A percentile compares a stretch with the other conserved stretches of the same genome.
Evolutionary conservation across 106 monocot genomes (phyloP).

Genomic region (Phalaenopsis equestris): DNA sequence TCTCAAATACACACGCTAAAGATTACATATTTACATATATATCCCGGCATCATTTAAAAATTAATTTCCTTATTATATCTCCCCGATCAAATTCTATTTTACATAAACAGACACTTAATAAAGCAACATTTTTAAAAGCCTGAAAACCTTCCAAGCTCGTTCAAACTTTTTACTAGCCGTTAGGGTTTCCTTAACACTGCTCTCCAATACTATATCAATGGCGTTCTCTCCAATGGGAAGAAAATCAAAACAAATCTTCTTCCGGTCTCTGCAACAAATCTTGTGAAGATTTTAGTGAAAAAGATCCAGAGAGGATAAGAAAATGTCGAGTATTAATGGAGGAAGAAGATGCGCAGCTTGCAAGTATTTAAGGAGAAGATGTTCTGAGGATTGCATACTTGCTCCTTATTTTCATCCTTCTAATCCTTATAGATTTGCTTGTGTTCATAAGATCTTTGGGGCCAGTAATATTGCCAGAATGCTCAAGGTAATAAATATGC

Average conservation of each 20-base stretch:
- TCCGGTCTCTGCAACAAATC: not conserved
- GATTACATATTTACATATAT: no score
- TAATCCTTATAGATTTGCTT: slow-evolving; percentile 40
- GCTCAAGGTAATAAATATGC: slow-evolving; percentile 28
- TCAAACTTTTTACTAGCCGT: slow-evolving; percentile 7
- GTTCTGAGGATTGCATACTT: slow-evolving; percentile 48
- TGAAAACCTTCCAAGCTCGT: not conserved
- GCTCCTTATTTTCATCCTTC: slow-evolving; percentile 48
- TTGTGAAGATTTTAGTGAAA: not conserved
- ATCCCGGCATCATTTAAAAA: no score
- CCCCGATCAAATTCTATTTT: no score
- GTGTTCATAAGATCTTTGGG: slow-evolving; percentile 56
- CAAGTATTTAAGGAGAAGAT: slow-evolving; percentile 45
- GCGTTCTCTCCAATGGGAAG: not conserved
- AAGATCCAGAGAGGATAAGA: not conserved
- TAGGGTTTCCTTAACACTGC: not conserved
- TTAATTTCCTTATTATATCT: no score
- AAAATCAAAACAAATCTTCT: slow-evolving; percentile 1
- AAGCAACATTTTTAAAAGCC: no score
- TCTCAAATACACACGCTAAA: no score
- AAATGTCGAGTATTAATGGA: slow-evolving; percentile 6
- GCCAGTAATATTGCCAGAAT: slow-evolving; percentile 47
- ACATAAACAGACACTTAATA: no score
- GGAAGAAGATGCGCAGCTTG: slow-evolving; percentile 51
- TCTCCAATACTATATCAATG: not conserved